Conservation (phyloP, 371 early-diverging fungal genomes). For the Rhizopus sp. region DNA sequence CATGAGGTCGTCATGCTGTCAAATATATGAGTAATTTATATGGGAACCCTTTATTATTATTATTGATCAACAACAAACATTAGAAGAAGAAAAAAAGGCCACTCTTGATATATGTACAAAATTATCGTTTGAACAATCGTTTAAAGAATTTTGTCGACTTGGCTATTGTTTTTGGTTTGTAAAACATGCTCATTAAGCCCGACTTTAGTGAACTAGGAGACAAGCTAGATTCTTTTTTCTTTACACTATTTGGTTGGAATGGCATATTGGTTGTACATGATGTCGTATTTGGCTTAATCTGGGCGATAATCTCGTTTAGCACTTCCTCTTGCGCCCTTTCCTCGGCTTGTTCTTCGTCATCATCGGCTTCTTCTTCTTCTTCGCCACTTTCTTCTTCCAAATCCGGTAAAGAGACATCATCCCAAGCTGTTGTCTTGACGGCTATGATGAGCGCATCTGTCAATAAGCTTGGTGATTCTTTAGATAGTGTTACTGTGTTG, state of each 20-base stretch:
- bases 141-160: too few species aligned
- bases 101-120: too few species aligned
- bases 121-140: too few species aligned
- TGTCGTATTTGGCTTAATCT: conserved; percentile 9
- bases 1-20: too few species aligned
- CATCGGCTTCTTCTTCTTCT: conserved; percentile 11
- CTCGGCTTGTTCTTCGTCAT: background rate
- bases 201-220: conserved; percentile 17
- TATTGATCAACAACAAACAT: background rate
- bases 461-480: background rate
- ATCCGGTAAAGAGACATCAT: conserved; percentile 6
- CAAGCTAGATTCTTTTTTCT: conserved; percentile 14
- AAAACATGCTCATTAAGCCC: conserved; percentile 9
- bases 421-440: background rate
- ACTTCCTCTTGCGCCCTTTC: background rate
- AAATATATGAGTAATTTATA: too few species aligned
- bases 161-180: background rate
- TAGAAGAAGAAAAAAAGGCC: too few species aligned
- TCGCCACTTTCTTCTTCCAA: conserved; percentile 5
- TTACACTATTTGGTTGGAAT: conserved; percentile 9
- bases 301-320: conserved; percentile 2
- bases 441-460: background rate
- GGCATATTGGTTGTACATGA: conserved; percentile 10
- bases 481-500: background rate
- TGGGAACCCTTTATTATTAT: background rate